phyloP scores from a whole-genome alignment of 306 rosid species.

The Amphicarpaea edgeworthii region DNA sequence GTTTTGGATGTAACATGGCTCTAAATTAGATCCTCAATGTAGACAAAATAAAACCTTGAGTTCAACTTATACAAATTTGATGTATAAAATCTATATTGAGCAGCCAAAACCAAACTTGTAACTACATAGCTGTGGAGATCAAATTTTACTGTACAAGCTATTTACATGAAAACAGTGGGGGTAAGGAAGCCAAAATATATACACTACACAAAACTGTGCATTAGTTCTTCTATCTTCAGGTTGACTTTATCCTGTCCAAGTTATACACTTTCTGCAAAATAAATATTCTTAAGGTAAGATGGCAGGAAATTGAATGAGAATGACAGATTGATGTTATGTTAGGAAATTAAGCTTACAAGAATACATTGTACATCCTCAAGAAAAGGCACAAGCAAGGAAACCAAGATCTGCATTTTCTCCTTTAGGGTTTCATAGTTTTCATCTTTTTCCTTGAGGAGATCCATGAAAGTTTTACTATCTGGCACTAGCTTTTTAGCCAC shows the following conservation, averaged over 20 bases:
- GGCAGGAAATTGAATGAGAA: slow-evolving; percentile 14
- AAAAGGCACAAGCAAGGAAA: slow-evolving; percentile 68
- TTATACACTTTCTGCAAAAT: slow-evolving; percentile 63
- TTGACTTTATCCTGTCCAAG: slow-evolving; percentile 73
- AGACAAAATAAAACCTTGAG: slow-evolving; percentile 4
- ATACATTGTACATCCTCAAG: slow-evolving; percentile 75
- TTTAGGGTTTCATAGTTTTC: slow-evolving; percentile 60
- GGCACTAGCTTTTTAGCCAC: slow-evolving; percentile 85
- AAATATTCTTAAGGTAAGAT: slow-evolving; percentile 9
- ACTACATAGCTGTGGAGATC: slow-evolving; percentile 31
- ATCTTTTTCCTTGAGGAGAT: slow-evolving; percentile 68
- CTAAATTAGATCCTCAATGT: slow-evolving; percentile 19
- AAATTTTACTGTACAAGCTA: slow-evolving; percentile 40
- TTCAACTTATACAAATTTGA: slow-evolving; percentile 19
- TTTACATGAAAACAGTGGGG: slow-evolving; percentile 32
- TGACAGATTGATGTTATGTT: slow-evolving; percentile 11
- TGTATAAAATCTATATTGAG: slow-evolving; percentile 33
- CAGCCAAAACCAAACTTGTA: slow-evolving; percentile 20
- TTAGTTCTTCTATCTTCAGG: slow-evolving; percentile 48
- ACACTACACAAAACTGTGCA: slow-evolving; percentile 36
- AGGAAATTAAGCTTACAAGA: slow-evolving; percentile 58
- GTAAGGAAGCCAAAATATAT: background rate
- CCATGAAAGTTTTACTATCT: slow-evolving; percentile 61
- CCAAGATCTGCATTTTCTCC: slow-evolving; percentile 69
- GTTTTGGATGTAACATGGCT: background rate